Percentiles rank a stretch among this genome's conserved stretches.
Conservation (phyloP, 352 stramenopile species). For the Phytophthora pseudosyringae region DNA sequence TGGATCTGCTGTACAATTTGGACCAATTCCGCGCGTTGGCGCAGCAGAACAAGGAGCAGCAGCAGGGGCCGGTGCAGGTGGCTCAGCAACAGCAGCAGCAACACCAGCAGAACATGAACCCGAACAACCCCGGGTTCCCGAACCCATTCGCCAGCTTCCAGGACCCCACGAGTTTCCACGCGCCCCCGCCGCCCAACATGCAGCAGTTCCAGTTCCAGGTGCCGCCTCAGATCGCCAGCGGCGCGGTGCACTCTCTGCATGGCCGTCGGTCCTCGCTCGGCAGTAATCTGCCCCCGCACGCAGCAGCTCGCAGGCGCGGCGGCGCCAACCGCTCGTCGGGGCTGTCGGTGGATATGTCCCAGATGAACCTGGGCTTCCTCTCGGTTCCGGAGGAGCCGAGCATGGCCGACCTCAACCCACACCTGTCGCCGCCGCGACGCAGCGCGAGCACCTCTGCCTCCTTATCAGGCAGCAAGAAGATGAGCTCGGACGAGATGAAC, state of each 20-base stretch:
- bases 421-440: slow-evolving; percentile 33
- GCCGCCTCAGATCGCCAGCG: slow-evolving; percentile 62
- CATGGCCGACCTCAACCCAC: slow-evolving; percentile 42
- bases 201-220: slow-evolving; percentile 61
- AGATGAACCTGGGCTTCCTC: slow-evolving; percentile 80
- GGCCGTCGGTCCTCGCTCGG: slow-evolving; percentile 57
- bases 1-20: slow-evolving; percentile 79
- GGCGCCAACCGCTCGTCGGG: slow-evolving; percentile 65
- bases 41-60: slow-evolving; percentile 63
- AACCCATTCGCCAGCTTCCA: slow-evolving; percentile 46
- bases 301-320: slow-evolving; percentile 38
- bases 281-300: slow-evolving; percentile 42
- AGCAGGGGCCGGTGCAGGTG: slow-evolving; percentile 39
- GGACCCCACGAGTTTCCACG: slow-evolving; percentile 36
- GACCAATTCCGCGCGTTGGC: slow-evolving; percentile 75
- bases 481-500: slow-evolving; percentile 46
- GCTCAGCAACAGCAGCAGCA: slow-evolving; percentile 26
- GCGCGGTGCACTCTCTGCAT: slow-evolving; percentile 63
- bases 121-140: slow-evolving; percentile 36
- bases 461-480: slow-evolving; percentile 40
- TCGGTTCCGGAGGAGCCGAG: slow-evolving; percentile 69
- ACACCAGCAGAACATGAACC: slow-evolving; percentile 42
- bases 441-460: slow-evolving; percentile 30
- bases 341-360: slow-evolving; percentile 84
- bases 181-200: slow-evolving; percentile 33